phyloP scores from a whole-genome alignment of 148 eudicot genomes.

The Pouteria glomerata region DNA sequence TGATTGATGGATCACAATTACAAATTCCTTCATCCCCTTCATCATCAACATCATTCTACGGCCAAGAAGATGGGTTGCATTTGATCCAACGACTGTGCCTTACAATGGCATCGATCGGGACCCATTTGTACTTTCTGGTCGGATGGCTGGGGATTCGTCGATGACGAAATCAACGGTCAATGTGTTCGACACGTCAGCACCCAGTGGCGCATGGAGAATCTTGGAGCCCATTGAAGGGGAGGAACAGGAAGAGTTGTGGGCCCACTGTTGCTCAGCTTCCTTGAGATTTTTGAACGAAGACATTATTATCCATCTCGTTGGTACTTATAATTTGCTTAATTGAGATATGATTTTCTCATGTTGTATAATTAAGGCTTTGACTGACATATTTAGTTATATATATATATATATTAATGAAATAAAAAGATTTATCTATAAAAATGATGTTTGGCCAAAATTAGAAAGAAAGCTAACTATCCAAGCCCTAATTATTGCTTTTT shows the following conservation, averaged over 20 bases:
- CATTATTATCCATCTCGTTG: no score
- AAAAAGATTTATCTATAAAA: no score
- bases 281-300: neutral
- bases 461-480: no score
- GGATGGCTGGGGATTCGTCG: conserved; percentile 8
- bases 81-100: neutral
- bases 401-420: no score
- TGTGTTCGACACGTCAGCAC: conserved; percentile 19
- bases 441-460: no score
- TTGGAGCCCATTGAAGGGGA: conserved; percentile 15
- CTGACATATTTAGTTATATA: no score
- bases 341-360: no score
- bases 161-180: conserved; percentile 11
- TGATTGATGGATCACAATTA: conserved; percentile 17
- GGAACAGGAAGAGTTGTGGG: conserved; percentile 18
- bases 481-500: no score
- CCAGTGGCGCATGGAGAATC: conserved; percentile 8
- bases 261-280: conserved; percentile 24
- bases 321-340: no score
- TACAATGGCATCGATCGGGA: conserved; percentile 27
- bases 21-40: neutral
- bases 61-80: neutral
- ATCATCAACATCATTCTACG: conserved; percentile 3
- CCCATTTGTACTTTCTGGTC: conserved; percentile 14
- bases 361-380: no score